These are phyloP conservation scores for Glycine tomentella DNA, from an alignment of 306 rosid genomes.

Conservation along the genomic window DNA sequence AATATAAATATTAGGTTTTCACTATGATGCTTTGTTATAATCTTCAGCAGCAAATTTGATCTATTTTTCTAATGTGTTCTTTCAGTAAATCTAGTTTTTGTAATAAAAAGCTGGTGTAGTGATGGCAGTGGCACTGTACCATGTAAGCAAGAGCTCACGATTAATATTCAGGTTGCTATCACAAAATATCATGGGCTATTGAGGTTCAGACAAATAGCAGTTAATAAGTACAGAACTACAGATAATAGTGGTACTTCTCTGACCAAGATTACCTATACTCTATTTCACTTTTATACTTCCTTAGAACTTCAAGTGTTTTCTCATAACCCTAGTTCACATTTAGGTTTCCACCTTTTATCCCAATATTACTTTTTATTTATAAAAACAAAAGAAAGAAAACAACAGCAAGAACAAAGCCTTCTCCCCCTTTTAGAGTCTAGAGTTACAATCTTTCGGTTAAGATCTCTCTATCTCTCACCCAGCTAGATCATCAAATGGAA, in stretches of 20 bases:
- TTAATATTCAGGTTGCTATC: slow-evolving; percentile 4
- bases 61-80: neutral
- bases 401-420: neutral
- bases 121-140: slow-evolving; percentile 10
- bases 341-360: slow-evolving; percentile 1
- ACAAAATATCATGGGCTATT: neutral
- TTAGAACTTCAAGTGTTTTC: slow-evolving; percentile 4
- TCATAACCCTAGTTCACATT: neutral
- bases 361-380: neutral
- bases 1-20: slow-evolving; percentile 7
- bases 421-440: slow-evolving; percentile 11
- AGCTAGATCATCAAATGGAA: neutral
- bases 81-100: neutral
- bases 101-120: neutral
- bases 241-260: slow-evolving; percentile 1
- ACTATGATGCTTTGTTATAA: slow-evolving; percentile 10
- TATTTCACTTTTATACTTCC: neutral
- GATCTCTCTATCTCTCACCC: neutral
- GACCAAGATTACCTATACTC: neutral
- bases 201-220: neutral
- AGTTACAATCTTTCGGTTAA: neutral
- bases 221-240: neutral
- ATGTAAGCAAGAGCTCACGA: slow-evolving; percentile 4
- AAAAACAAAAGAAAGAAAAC: neutral
- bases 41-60: slow-evolving; percentile 20